Conservation (phyloP, 352 stramenopile species). For the Phytophthora vignae region DNA sequence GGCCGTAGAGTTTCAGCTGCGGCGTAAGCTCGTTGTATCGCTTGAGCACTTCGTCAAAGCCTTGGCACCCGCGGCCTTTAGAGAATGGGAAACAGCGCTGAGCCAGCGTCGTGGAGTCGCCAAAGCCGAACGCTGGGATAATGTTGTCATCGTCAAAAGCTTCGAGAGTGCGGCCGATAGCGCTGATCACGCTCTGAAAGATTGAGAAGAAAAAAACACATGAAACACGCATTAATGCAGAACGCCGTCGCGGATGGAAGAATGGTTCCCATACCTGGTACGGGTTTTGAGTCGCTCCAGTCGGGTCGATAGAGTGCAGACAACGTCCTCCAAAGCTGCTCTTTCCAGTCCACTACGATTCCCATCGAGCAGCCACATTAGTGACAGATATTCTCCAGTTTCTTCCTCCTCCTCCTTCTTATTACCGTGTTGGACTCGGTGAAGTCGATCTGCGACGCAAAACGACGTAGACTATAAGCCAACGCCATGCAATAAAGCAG, state of each 20-base stretch:
- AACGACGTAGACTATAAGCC: not conserved
- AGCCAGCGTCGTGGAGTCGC: constrained; percentile 59
- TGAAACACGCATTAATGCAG: not conserved
- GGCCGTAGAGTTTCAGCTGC: constrained; percentile 60
- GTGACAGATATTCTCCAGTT: not conserved
- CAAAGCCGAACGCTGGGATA: constrained; percentile 76
- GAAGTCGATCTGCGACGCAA: constrained; percentile 63
- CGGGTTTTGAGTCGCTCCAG: constrained; percentile 55
- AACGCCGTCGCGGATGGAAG: not conserved
- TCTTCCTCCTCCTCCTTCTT: not conserved
- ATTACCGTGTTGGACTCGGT: constrained; percentile 75
- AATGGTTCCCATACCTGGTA: constrained; percentile 41
- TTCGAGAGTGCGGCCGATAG: constrained; percentile 70
- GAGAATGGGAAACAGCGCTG: constrained; percentile 60
- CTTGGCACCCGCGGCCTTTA: constrained; percentile 41
- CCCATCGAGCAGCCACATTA: not conserved
- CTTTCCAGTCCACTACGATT: constrained; percentile 69
- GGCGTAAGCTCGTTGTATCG: constrained; percentile 71
- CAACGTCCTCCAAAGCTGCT: constrained; percentile 64
- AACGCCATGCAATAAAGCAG: not conserved
- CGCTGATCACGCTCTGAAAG: constrained; percentile 57
- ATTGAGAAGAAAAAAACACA: not conserved
- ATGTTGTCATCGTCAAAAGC: constrained; percentile 86
- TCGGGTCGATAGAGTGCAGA: constrained; percentile 73
- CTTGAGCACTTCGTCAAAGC: constrained; percentile 63